Evolutionary conservation across 2,329 filamentous ascomycete species (phyloP), one percentile per base, ranked within the genome.

Genomic region (Arthrobotrys pseudoclavata): DNA sequence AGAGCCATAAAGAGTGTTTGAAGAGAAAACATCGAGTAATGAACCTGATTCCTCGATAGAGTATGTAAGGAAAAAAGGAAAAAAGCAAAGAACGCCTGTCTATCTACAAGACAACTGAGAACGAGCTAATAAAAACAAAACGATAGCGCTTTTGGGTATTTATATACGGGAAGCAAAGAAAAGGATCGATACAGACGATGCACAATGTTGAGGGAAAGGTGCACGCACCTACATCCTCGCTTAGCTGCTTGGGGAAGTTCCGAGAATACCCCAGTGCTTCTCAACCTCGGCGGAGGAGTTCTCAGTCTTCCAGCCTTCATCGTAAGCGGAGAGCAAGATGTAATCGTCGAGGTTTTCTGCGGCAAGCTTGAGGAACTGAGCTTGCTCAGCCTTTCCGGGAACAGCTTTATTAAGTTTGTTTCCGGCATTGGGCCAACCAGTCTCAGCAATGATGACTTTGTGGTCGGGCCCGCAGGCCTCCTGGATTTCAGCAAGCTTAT

Each of bases 391-490:
- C 22, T 85, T 81, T 9, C 89, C 89, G 0, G 93, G 91, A 2
- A 94, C 85, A n/a, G 92, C 92, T n/a, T 83, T 82, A 1, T 89
- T 88, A 82, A 96, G 93, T 62, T 86, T 78, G 15, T 85, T 80
- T n/a, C 93, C 93, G 80, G 88, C 83, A 82, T 88, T 90, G 47
- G 93, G 93, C 93, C 93, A 97, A 62, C 93, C 93, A 2, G 91
- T 91, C 85, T 97, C 93, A 0, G 92, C 93, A 80, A 96, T 89
- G 47, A 95, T 86, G 42, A 92, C 87, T 62, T 87, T 86, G 83
- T 93, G 91, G 80, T 69, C 20, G 18, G 71, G 10, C 31, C 69
- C 69, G 57, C 74, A 77, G 48, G 48, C 53, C 4, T 34, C 47
- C 26, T 77, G 52, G 67, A 77, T 47, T 24, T 67, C 74, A 3